Percentiles rank a stretch among this genome's conserved stretches.
phyloP scores from a whole-genome alignment of 108 stramenopile genomes.

The Pseudonitzschia multiseries region DNA sequence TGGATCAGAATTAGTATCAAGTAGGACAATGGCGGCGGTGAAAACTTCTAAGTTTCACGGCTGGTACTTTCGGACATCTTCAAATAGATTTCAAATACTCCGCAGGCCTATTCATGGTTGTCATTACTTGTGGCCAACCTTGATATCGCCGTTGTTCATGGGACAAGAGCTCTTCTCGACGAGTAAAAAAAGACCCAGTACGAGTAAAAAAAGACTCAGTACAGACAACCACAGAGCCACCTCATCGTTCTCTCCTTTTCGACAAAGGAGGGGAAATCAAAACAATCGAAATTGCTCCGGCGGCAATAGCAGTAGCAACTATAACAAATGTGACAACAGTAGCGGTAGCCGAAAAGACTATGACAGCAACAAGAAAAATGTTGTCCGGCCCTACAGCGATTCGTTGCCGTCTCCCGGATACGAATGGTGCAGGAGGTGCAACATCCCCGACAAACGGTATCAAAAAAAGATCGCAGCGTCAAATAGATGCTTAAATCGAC shows the following conservation, averaged over 20 bases:
- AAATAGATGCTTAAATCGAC: slow-evolving; percentile 25
- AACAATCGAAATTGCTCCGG: neutral
- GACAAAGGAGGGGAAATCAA: neutral
- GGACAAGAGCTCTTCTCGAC: neutral
- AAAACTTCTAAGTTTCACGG: neutral
- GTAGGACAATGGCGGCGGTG: neutral
- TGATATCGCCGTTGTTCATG: neutral
- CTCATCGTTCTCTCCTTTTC: neutral
- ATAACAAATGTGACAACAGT: too few species aligned
- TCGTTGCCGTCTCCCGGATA: slow-evolving; percentile 28
- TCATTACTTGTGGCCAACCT: neutral
- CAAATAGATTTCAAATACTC: neutral
- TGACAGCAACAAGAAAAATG: neutral
- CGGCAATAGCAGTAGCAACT: too few species aligned
- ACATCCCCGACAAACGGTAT: slow-evolving; percentile 29
- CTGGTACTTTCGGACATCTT: neutral
- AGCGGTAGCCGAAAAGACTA: neutral
- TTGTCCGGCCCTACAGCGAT: slow-evolving; percentile 29
- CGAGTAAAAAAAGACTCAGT: neutral
- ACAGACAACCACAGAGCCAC: neutral
- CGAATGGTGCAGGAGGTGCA: slow-evolving; percentile 37
- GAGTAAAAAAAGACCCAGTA: neutral
- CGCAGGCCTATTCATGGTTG: neutral
- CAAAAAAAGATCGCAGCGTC: slow-evolving; percentile 19
- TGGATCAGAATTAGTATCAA: too few species aligned